These are phyloP conservation scores for Penicillium pancosmium DNA, from an alignment of 495 filamentous ascomycete genomes.

Conservation along the genomic window DNA sequence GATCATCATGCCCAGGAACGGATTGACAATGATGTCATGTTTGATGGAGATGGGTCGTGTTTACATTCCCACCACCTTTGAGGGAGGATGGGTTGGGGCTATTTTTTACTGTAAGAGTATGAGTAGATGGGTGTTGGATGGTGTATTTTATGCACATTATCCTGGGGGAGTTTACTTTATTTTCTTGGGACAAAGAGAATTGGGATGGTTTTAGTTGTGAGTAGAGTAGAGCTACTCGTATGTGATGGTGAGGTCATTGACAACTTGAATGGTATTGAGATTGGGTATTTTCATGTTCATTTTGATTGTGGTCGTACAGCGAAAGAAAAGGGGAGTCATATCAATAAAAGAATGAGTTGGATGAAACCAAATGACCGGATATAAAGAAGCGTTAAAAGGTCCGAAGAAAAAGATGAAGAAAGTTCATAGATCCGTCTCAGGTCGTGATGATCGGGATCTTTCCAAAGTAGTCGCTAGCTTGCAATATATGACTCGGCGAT, in stretches of 20 bases:
- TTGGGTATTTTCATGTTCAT: not conserved
- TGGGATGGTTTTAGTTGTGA: too few relatives aligned
- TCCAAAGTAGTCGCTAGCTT: too few relatives aligned
- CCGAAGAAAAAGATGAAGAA: not conserved
- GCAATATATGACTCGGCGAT: too few relatives aligned
- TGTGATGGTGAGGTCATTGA: too few relatives aligned
- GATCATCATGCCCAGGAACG: conserved; percentile 10
- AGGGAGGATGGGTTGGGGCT: not conserved
- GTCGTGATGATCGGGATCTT: too few relatives aligned
- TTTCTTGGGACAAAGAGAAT: too few relatives aligned
- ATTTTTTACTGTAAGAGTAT: not conserved
- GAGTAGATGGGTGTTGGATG: not conserved
- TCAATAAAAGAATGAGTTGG: not conserved
- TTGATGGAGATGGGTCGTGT: not conserved
- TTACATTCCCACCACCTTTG: not conserved
- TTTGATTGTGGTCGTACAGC: not conserved
- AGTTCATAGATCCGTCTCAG: not conserved
- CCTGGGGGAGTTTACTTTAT: not conserved
- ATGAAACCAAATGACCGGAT: not conserved
- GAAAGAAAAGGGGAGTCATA: not conserved
- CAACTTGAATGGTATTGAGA: not conserved
- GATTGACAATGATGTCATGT: conserved; percentile 19
- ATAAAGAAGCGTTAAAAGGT: not conserved
- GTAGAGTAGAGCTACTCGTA: too few relatives aligned
- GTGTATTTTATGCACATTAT: not conserved